Base-by-base conservation (phyloP, 306 rosid species). In the Pyrus pyrifolia region DNA sequence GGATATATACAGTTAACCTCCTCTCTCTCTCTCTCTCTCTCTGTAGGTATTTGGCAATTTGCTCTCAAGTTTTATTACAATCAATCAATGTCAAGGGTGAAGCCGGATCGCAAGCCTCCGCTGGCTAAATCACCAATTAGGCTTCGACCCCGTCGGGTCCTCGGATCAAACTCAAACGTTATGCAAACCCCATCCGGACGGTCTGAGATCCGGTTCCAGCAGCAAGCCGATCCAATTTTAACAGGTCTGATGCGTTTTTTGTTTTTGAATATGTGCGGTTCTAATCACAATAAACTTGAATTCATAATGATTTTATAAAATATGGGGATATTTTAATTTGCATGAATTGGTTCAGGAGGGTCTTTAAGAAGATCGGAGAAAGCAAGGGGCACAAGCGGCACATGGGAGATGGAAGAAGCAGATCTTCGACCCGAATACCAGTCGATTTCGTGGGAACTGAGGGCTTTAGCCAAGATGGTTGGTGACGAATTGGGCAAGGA, bases 401-500 rank as follows among this genome's bases (percentile, higher is more conserved):
- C 74, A 15, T 73, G 76, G 30, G 91, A 76, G 11, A 11, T 64
- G 2, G 85, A 77, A 14, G 87, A 81, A 63, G 67, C 83, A 69
- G 93, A 84, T 31, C 80, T 91, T 57, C 85, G 95, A 67, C 95
- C 96, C 0, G 98, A 92, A 76, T 92, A 88, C 80, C 91, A 63
- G 38, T 84, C 92, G 3, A 90, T 92, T 38, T 91, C 99, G 1
- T 86, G 85, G 31, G 97, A 95, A 71, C 35, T 92, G 22, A 79
- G 84, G 49, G 89, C 87, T 45, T 68, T 92, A 76, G 69, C 90
- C 1, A 90, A 80, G 82, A 85, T 85, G 92, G 92, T 92, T 27
- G 73, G 58, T 4, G 73, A 81, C 4, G 97, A 90, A 63, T 61
- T 90, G 3, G 86, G 93, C 9, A 44, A 84, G 0, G 78, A 55